Base-by-base conservation (phyloP, 2,329 filamentous ascomycete genomes). In the Colletotrichum costaricense region DNA sequence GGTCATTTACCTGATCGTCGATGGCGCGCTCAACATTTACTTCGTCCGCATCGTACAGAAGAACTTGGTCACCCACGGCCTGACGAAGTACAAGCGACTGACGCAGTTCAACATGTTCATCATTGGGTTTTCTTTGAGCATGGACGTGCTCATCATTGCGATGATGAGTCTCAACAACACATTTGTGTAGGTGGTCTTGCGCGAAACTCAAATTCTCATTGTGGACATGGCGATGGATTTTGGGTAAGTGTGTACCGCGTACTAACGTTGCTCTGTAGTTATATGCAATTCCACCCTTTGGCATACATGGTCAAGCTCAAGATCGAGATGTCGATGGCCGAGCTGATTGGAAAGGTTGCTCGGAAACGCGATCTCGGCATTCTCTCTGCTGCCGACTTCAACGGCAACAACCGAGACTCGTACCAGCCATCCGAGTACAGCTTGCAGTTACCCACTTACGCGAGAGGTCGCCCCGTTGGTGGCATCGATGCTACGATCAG, bases 301-400 rank as follows among this genome's bases (percentile, higher is more conserved):
- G 86, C 86, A 14, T 89, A 88, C 75, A 82, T 86, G 14, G 85
- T 88, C 58, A 89, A 89, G 67, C 82, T 89, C 56, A 86, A 89
- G 75, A 88, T 89, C 75, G 87, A 89, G 77, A 85, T 89, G 83
- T 84, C 84, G 7, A 88, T 89, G 86, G 86, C 87, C 69, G 84
- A 85, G 57, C 83, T 89, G 16, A 88, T 89, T 74, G 84, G 79
- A 46, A 84, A 83, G 70, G 79, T 86, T 24, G 80, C 80, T 1
- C 74, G 66, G 11, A 73, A 76, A 30, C 59, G 72, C 5, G 72
- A 75, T 19, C 63, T 67, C 14, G 67, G 67, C n/a, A 67, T 72
- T 0, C 38, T 69, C 6, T 72, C 74, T 16, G 67, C 69, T 7
- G 62, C 30, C 2, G 64, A 65, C 46, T 69, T 68, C 16, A 62